A percentile compares a stretch with the other conserved stretches of the same genome.
Evolutionary conservation across 495 filamentous ascomycete species (phyloP).

Genomic region (Penicillium bialowiezense): DNA sequence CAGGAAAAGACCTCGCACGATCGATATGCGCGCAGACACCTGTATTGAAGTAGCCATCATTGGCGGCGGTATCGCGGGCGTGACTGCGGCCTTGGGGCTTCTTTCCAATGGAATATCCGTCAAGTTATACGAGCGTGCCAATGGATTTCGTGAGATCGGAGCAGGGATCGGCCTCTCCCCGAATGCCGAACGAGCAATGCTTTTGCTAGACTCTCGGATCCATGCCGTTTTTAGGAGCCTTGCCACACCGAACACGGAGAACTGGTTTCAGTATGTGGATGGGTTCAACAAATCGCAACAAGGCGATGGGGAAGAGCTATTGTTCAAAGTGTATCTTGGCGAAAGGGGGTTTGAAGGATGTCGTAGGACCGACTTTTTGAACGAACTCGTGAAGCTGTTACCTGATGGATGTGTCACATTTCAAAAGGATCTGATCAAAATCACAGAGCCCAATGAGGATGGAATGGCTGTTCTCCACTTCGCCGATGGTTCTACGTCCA

Average conservation of each 20-base stretch:
- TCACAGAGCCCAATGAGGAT: background rate
- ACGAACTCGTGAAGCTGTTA: background rate
- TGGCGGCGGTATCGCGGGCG: constrained; percentile 38
- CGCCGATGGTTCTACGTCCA: background rate
- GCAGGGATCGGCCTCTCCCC: constrained; percentile 61
- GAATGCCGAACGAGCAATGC: constrained; percentile 57
- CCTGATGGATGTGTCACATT: background rate
- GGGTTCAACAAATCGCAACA: background rate
- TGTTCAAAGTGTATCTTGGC: background rate
- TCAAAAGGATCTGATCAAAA: background rate
- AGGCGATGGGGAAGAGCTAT: background rate
- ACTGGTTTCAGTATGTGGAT: background rate
- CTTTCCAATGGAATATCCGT: constrained; percentile 34
- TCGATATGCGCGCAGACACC: background rate
- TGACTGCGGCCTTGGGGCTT: constrained; percentile 34
- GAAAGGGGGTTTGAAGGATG: background rate
- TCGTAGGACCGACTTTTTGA: background rate
- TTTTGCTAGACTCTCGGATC: constrained; percentile 46
- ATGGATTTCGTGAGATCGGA: constrained; percentile 53
- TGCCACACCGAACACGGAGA: constrained; percentile 36
- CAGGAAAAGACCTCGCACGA: too few relatives aligned
- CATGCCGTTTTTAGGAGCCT: constrained; percentile 37
- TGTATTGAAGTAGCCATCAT: constrained; percentile 30
- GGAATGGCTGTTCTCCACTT: background rate
- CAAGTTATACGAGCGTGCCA: constrained; percentile 53